phyloP scores from a whole-genome alignment of 257 asterid species.

The Plantago elongata region DNA sequence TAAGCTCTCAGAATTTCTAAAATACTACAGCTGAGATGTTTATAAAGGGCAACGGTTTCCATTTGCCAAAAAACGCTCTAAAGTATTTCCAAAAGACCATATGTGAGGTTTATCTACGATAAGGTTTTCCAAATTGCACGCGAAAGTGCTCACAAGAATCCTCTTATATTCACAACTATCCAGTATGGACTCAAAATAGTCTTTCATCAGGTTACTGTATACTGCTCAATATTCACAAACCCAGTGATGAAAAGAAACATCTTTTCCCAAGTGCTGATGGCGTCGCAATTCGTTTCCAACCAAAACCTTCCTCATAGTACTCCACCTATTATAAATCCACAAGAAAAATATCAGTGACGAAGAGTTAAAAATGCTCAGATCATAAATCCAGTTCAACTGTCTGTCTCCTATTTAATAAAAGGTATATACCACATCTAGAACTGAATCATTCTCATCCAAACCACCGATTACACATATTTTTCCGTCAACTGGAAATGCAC shows the following conservation, averaged over 20 bases:
- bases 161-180: no score
- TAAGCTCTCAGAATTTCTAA: no score
- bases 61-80: no score
- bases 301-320: conserved; percentile 36
- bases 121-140: no score
- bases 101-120: no score
- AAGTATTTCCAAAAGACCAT: no score
- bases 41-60: no score
- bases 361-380: neutral
- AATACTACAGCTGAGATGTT: no score
- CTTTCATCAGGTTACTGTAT: neutral
- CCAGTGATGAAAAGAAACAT: conserved; percentile 43
- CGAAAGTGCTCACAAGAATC: no score
- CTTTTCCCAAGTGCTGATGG: conserved; percentile 41
- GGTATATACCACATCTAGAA: conserved; percentile 37
- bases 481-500: conserved; percentile 47
- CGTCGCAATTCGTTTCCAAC: conserved; percentile 37
- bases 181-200: no score
- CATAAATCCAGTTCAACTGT: neutral
- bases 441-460: conserved; percentile 7
- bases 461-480: conserved; percentile 54
- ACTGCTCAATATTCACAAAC: conserved; percentile 19
- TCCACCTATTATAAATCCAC: conserved; percentile 33
- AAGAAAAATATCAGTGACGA: neutral
- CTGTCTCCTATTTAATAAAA: no score